A percentile compares a stretch with the other conserved stretches of the same genome.
These are phyloP conservation scores for Aspergillus ruber DNA, from an alignment of 2,329 filamentous ascomycete genomes.

Conservation along the genomic window DNA sequence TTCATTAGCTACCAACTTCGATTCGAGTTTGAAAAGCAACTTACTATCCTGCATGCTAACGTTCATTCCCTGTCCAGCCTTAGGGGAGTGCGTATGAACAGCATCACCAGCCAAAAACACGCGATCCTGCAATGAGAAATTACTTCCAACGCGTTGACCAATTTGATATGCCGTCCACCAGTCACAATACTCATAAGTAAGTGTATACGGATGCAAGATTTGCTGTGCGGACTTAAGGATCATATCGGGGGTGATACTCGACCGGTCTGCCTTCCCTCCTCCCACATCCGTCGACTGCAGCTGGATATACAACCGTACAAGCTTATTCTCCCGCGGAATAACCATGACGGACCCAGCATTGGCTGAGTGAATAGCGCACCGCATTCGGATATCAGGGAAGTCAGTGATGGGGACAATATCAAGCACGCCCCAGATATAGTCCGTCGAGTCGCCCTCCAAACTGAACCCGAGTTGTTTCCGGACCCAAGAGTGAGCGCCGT, in stretches of 20 bases:
- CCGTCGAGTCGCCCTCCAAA: conserved; percentile 49
- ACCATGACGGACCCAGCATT: conserved; percentile 56
- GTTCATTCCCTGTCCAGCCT: conserved; percentile 60
- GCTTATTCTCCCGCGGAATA: conserved; percentile 57
- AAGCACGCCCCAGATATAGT: conserved; percentile 42
- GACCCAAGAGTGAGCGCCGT: conserved; percentile 63
- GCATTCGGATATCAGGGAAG: conserved; percentile 51
- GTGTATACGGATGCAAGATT: conserved; percentile 61
- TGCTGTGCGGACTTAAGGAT: conserved; percentile 58
- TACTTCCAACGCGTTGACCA: conserved; percentile 56
- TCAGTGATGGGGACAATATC: conserved; percentile 51
- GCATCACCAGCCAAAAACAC: conserved; percentile 68
- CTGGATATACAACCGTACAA: conserved; percentile 62
- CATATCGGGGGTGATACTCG: conserved; percentile 56
- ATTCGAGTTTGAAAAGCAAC: background rate
- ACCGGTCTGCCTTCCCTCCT: conserved; percentile 47
- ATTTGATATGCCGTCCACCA: conserved; percentile 67
- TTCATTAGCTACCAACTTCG: background rate
- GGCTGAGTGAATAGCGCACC: conserved; percentile 54
- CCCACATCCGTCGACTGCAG: conserved; percentile 45
- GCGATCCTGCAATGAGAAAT: conserved; percentile 51
- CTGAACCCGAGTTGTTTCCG: conserved; percentile 52
- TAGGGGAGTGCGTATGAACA: conserved; percentile 44
- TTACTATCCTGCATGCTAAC: conserved; percentile 59
- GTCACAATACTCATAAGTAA: conserved; percentile 58